Evolutionary conservation across 192 early-diverging fungal genomes (phyloP).

Genomic region (Backusella mclennaniae): DNA sequence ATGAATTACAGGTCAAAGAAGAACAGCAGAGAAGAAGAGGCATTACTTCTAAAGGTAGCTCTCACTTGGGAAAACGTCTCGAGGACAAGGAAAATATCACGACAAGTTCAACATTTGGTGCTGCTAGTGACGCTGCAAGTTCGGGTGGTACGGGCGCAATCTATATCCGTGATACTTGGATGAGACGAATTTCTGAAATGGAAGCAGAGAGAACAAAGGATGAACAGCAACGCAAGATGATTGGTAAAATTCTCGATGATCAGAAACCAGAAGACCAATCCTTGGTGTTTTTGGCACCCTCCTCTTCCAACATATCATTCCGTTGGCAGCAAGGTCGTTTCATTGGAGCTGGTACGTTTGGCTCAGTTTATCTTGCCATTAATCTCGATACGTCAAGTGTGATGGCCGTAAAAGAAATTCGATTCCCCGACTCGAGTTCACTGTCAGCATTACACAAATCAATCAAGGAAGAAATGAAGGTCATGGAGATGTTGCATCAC

Average conservation of each 20-base stretch:
- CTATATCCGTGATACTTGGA: slow-evolving; percentile 50
- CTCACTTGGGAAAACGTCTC: slow-evolving; percentile 19
- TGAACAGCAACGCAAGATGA: slow-evolving; percentile 51
- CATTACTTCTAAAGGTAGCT: slow-evolving; percentile 21
- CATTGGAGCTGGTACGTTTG: slow-evolving; percentile 86
- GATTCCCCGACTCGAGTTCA: slow-evolving; percentile 70
- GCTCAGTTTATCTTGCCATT: slow-evolving; percentile 81
- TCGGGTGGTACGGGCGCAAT: slow-evolving; percentile 9
- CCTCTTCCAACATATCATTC: slow-evolving; percentile 75
- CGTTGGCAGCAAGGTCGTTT: slow-evolving; percentile 85
- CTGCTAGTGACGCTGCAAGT: slow-evolving; percentile 20
- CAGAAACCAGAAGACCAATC: slow-evolving; percentile 76
- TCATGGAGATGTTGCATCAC: slow-evolving; percentile 87
- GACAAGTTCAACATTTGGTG: slow-evolving; percentile 34
- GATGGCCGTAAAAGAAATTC: slow-evolving; percentile 93
- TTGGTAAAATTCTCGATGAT: slow-evolving; percentile 81
- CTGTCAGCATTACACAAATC: slow-evolving; percentile 60
- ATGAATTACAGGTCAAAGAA: slow-evolving; percentile 32
- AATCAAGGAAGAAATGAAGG: slow-evolving; percentile 89
- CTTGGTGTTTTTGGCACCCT: slow-evolving; percentile 72
- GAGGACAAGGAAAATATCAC: slow-evolving; percentile 32
- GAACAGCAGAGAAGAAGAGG: slow-evolving; percentile 31
- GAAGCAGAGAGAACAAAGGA: slow-evolving; percentile 50
- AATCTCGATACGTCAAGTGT: slow-evolving; percentile 81
- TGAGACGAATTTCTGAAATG: slow-evolving; percentile 48